Evolutionary conservation across 495 filamentous ascomycete genomes (phyloP).

Genomic region (Rusavskia elegans): DNA sequence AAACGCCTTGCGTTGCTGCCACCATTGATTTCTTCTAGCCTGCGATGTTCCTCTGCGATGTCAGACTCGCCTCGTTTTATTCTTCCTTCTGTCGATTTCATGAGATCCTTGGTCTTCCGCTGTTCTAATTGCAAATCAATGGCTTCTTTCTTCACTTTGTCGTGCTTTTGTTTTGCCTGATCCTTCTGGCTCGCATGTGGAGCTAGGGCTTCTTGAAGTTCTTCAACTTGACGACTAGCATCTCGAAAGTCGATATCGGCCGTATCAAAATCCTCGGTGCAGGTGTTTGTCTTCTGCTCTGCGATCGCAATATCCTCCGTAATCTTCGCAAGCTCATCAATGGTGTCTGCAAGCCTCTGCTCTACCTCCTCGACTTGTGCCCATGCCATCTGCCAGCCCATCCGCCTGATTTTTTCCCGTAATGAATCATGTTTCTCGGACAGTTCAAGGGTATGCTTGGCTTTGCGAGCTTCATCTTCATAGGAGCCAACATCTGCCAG

Average conservation of each 20-base stretch:
- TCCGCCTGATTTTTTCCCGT: conserved; percentile 30
- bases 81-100: conserved; percentile 26
- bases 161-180: conserved; percentile 22
- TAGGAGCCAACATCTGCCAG: conserved; percentile 32
- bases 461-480: conserved; percentile 27
- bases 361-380: conserved; percentile 49
- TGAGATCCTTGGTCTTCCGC: conserved; percentile 29
- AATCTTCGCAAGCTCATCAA: conserved; percentile 19
- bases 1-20: conserved; percentile 34
- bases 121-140: conserved; percentile 33
- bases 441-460: conserved; percentile 35
- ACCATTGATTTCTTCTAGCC: conserved; percentile 35
- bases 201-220: conserved; percentile 32
- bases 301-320: conserved; percentile 26
- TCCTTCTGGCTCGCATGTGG: conserved; percentile 26
- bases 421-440: conserved; percentile 42
- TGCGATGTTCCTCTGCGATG: conserved; percentile 29
- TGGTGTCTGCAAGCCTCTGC: conserved; percentile 22
- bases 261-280: conserved; percentile 26
- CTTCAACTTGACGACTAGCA: conserved; percentile 35
- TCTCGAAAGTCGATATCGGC: conserved; percentile 32
- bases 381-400: conserved; percentile 53
- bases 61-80: conserved; percentile 25
- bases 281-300: conserved; percentile 22
- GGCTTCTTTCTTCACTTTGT: conserved; percentile 26